Evolutionary conservation across 495 filamentous ascomycete species (phyloP), one percentile per base, ranked within the genome.

Genomic region (Podospora conica): DNA sequence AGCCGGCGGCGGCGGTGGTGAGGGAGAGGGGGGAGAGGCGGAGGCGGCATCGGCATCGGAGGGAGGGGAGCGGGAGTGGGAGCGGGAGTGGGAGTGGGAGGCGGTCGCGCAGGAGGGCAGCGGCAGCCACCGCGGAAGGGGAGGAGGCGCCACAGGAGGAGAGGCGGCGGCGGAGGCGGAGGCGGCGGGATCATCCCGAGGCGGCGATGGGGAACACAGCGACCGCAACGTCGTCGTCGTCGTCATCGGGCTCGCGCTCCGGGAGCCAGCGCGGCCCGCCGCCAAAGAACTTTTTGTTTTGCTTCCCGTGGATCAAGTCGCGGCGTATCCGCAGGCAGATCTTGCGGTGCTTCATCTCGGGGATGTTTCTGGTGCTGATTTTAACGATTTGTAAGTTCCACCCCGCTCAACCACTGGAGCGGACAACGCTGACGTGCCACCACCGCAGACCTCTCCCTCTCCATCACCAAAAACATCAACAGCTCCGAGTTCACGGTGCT

Each of bases 401-500:
- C 56, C 27, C 59, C 3, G 21, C 21, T 29, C 33, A 29, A 33
- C 27, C n/a, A n/a, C n/a, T n/a, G n/a, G n/a, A n/a, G n/a, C n/a
- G n/a, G n/a, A 53, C 56, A 20, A 1, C 24, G 20, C 20, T 23
- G 22, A 48, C 53, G 10, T 4, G 2, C 27, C 55, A 31, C 55
- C 29, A 54, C 27, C 9, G 33, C 72, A 92, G 89, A 91, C 75
- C 84, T 93, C 69, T 83, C 86, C 21, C 81, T 92, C 56, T 83
- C 88, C 21, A 81, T 91, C 54, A 85, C 86, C 21, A 78, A 83
- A 61, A 79, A 82, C 60, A 78, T 84, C 72, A 70, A 77, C 65
- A 82, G 80, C 61, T 82, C 82, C 72, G 86, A 89, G 75, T 86
- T 92, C 68, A 89, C 91, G 63, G 84, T 92, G 57, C 78, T 93